These are phyloP conservation scores for Phaeophleospora eucalypticola DNA, from an alignment of 2,329 filamentous ascomycete species.

Conservation along the genomic window DNA sequence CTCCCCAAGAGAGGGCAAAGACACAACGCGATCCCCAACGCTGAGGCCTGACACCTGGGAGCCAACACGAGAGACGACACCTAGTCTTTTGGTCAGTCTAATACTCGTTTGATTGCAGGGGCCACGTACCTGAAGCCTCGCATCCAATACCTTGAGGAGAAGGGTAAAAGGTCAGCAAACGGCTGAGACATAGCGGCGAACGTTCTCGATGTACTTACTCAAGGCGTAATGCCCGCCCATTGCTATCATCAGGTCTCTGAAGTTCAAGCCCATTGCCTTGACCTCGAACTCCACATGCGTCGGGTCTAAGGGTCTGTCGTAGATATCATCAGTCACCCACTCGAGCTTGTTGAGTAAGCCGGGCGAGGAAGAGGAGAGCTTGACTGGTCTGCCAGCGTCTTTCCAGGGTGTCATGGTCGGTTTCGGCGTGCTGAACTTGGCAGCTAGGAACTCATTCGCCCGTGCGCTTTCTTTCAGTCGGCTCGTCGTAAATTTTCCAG, in stretches of 20 bases:
- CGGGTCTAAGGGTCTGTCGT: background rate
- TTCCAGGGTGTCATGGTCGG: slow-evolving; percentile 6
- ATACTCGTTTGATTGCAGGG: too few species aligned
- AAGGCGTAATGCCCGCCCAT: slow-evolving; percentile 14
- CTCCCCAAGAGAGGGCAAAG: background rate
- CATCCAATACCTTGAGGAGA: too few species aligned
- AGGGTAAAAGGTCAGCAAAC: too few species aligned
- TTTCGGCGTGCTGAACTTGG: slow-evolving; percentile 1
- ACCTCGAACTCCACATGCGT: background rate
- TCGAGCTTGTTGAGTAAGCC: slow-evolving; percentile 21
- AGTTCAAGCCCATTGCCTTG: slow-evolving; percentile 24
- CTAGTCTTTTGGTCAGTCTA: too few species aligned
- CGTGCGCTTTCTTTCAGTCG: slow-evolving; percentile 1
- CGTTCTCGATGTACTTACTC: too few species aligned
- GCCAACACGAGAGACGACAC: slow-evolving; percentile 12
- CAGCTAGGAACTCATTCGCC: background rate
- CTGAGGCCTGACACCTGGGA: slow-evolving; percentile 10
- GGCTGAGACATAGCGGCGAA: too few species aligned
- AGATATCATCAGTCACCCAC: slow-evolving; percentile 16
- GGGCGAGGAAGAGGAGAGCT: slow-evolving; percentile 4
- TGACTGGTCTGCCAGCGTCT: slow-evolving; percentile 7
- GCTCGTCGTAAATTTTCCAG: background rate
- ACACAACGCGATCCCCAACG: slow-evolving; percentile 16
- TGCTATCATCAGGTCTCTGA: slow-evolving; percentile 22
- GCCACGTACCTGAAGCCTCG: slow-evolving; percentile 12